Base-by-base conservation (phyloP, 2,329 filamentous ascomycete genomes). In the Remersonia thermophila region DNA sequence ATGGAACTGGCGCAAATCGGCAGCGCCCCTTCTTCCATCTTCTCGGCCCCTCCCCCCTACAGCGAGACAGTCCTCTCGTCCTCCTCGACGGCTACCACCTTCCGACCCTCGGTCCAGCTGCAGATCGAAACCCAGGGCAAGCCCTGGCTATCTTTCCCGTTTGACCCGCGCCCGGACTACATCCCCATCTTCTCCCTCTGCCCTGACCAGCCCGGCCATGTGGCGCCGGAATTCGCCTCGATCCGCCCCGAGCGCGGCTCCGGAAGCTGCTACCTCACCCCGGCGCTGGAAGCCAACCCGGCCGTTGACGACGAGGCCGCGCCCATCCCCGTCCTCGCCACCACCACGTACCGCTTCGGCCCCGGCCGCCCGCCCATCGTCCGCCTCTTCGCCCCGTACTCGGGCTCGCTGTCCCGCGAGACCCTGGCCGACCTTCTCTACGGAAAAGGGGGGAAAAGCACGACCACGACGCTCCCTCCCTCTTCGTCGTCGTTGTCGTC, bases 261-360 rank as follows among this genome's bases (percentile, higher is more conserved):
- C 1, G 69, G 63, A 3, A 62, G 57, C 25, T 62, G 68, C 41
- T 60, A 61, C 42, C 63, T 74, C 32, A 52, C 68, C 3, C 53
- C 20, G 20, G 5, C 20, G 5, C 20, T 6, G 9, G 5, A 23
- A 23, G 5, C 20, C 20, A 5, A 23, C 5, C 20, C 20, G 66
- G 26, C 62, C 58, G 15, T 3, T 9, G 12, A 27, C 20, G 32
- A 15, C 30, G 16, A 3, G 20, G 16, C 7, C 16, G 25, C 15
- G 13, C 23, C 7, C 20, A 43, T 35, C 27, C 38, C 48, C 10
- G 53, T 62, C 4, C 47, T 73, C n/a, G 66, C 62, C 43, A 58
- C 52, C 1, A 77, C 73, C 0, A 64, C 60, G 3, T 77, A 77
- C 53, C 66, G 64, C 43, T 75, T 68, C 47, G 73, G 73, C 0